Evolutionary conservation across 805 yeast genomes (phyloP).

Genomic region (Saturnispora bothae): DNA sequence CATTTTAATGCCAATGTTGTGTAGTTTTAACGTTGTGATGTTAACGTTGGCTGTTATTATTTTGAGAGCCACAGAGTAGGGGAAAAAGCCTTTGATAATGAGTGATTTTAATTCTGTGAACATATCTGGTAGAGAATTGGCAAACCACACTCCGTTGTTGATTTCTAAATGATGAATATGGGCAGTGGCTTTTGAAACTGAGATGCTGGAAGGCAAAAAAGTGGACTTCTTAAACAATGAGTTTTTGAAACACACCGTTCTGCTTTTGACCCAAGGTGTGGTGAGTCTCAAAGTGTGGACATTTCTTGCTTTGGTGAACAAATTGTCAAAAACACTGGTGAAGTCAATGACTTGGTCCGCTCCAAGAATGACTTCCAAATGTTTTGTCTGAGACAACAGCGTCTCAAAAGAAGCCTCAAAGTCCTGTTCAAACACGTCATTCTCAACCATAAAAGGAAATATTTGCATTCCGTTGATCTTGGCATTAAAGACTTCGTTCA

Average conservation of each 20-base stretch:
- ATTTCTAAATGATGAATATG: background rate
- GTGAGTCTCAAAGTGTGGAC: background rate
- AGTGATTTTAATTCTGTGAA: background rate
- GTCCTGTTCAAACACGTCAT: background rate
- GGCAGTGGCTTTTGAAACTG: background rate
- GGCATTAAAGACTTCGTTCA: background rate
- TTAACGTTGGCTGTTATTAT: background rate
- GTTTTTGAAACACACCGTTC: background rate
- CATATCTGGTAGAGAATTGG: background rate
- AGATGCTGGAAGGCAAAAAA: background rate
- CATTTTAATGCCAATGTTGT: background rate
- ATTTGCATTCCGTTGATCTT: background rate
- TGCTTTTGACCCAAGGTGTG: background rate
- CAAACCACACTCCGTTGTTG: background rate
- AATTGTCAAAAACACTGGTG: background rate
- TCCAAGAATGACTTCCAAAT: background rate
- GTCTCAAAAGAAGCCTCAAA: background rate
- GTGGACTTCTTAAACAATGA: background rate
- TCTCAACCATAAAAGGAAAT: background rate
- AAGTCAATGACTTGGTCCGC: background rate
- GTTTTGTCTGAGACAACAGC: background rate
- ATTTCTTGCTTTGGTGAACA: background rate
- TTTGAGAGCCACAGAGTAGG: background rate
- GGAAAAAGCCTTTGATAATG: background rate
- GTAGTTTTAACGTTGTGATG: background rate